Percentiles rank a stretch among this genome's conserved stretches.
Evolutionary conservation across 2,329 filamentous ascomycete genomes (phyloP).

Genomic region (Colletotrichum godetiae): DNA sequence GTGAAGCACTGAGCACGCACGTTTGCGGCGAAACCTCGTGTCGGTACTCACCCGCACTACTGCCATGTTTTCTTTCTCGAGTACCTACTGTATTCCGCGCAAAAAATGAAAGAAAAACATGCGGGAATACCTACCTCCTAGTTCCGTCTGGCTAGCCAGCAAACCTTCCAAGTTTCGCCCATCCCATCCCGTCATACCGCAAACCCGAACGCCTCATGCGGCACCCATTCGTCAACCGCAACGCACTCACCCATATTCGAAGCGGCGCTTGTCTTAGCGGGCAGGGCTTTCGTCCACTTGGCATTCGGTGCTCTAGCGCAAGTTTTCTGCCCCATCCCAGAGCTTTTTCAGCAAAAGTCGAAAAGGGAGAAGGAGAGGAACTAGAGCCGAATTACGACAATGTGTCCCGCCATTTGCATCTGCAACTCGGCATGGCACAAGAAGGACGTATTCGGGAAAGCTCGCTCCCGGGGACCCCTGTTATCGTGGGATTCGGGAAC

Average conservation of each 20-base stretch:
- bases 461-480: not conserved
- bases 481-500: not conserved
- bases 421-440: constrained; percentile 2
- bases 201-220: not conserved
- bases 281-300: not conserved
- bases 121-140: not conserved
- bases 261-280: constrained; percentile 3
- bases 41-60: constrained; percentile 15
- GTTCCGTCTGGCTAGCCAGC: not conserved
- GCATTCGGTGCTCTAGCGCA: not conserved
- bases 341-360: not conserved
- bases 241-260: not conserved
- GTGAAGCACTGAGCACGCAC: not conserved
- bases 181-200: constrained; percentile 2
- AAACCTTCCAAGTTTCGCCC: constrained; percentile 10
- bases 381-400: not conserved
- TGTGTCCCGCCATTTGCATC: constrained; percentile 8
- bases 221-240: constrained; percentile 4
- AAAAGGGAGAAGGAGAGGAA: not conserved
- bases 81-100: not conserved
- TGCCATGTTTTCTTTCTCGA: not conserved
- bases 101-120: not conserved
- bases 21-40: constrained; percentile 16
- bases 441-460: not conserved
- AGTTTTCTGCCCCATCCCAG: not conserved